Percentiles rank a stretch among this genome's conserved stretches.
phyloP scores from a whole-genome alignment of 1,139 yeast genomes.

The Magnusiomyces magnusii region DNA sequence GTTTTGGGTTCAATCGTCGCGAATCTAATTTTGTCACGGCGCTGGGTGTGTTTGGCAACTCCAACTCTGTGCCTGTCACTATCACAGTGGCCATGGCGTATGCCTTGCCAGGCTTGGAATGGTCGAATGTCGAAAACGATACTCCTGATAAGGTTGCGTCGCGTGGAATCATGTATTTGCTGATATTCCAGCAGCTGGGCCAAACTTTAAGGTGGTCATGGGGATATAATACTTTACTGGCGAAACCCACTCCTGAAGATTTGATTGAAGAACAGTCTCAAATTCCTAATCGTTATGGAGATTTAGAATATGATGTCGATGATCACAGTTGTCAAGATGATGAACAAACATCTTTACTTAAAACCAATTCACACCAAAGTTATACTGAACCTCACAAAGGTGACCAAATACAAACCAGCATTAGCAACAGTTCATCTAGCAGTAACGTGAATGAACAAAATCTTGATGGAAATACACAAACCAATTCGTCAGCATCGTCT shows the following conservation, averaged over 20 bases:
- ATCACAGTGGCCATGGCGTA: constrained; percentile 63
- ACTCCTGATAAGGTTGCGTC: constrained; percentile 65
- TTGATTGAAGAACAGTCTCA: constrained; percentile 13
- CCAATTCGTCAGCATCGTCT: constrained; percentile 1
- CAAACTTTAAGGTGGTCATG: constrained; percentile 84
- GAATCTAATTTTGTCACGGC: constrained; percentile 79
- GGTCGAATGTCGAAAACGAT: constrained; percentile 68
- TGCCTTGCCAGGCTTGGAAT: constrained; percentile 60
- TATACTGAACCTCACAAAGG: too few species aligned
- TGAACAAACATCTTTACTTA: neutral
- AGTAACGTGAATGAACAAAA: constrained; percentile 1
- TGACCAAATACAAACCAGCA: neutral
- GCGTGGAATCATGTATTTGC: constrained; percentile 66
- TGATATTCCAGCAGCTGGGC: constrained; percentile 79
- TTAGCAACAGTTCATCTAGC: neutral
- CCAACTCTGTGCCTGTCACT: constrained; percentile 57
- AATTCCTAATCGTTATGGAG: neutral
- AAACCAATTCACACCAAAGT: too few species aligned
- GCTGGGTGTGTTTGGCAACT: constrained; percentile 83
- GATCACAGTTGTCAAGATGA: neutral
- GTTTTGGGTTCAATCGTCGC: constrained; percentile 48
- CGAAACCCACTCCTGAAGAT: constrained; percentile 36
- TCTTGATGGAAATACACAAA: neutral
- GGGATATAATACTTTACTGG: constrained; percentile 74
- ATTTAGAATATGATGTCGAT: neutral